phyloP scores from a whole-genome alignment of 257 asterid genomes.

The Anisodus acutangulus region DNA sequence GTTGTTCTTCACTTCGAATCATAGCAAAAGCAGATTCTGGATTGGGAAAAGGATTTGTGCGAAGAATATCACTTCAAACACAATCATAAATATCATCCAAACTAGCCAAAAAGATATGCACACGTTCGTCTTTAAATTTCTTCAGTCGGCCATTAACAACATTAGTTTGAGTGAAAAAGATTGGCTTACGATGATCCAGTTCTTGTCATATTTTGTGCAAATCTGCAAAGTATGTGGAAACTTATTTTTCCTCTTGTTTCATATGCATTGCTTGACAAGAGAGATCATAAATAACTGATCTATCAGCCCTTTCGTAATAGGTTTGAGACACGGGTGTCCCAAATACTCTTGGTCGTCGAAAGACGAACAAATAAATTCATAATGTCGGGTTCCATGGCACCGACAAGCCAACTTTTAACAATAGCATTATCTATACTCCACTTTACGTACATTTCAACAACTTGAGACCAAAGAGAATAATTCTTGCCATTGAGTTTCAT shows the following conservation, averaged over 20 bases:
- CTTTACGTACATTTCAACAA: not conserved
- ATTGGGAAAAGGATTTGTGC: not conserved
- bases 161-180: not conserved
- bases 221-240: not conserved
- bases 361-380: not conserved
- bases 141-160: not conserved
- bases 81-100: not conserved
- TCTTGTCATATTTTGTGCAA: not conserved
- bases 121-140: not conserved
- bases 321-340: not conserved
- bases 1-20: not conserved
- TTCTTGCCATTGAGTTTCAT: not conserved
- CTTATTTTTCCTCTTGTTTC: not conserved
- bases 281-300: not conserved
- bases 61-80: not conserved
- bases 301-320: not conserved
- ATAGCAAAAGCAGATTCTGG: not conserved
- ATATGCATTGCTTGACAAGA: not conserved
- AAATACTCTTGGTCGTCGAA: not conserved
- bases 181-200: not conserved
- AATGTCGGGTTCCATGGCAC: not conserved
- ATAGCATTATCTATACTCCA: not conserved
- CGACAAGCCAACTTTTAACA: not conserved
- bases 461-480: not conserved
- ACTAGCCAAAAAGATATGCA: not conserved